These are phyloP conservation scores for Comarum palustre DNA, from an alignment of 306 rosid species.

Conservation along the genomic window DNA sequence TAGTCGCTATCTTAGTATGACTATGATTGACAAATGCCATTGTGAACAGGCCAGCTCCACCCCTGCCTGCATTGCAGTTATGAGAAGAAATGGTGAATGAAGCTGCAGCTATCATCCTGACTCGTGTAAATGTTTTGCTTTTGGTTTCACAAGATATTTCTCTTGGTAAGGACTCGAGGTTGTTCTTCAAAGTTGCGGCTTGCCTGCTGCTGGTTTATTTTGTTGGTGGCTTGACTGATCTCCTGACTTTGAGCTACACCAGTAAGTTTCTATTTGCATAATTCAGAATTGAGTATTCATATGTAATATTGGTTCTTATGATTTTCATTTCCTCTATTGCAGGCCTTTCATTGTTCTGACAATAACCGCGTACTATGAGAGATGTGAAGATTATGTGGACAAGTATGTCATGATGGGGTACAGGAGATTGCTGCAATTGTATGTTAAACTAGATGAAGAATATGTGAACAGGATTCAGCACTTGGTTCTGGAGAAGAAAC, in stretches of 20 bases:
- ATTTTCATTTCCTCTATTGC: constrained; percentile 31
- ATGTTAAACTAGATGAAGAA: constrained; percentile 53
- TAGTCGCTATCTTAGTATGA: not conserved
- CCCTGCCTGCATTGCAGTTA: constrained; percentile 74
- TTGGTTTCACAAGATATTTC: constrained; percentile 72
- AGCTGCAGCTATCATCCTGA: constrained; percentile 51
- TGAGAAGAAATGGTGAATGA: constrained; percentile 79
- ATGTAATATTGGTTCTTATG: constrained; percentile 16
- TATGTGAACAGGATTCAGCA: constrained; percentile 43
- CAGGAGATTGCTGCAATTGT: constrained; percentile 50
- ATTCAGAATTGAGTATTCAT: not conserved
- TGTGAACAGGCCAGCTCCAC: constrained; percentile 84
- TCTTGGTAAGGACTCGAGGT: constrained; percentile 65
- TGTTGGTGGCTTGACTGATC: constrained; percentile 80
- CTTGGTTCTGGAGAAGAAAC: constrained; percentile 69
- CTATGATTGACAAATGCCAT: not conserved
- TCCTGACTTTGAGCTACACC: constrained; percentile 68
- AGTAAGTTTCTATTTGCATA: constrained; percentile 45
- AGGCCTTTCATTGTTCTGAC: constrained; percentile 81
- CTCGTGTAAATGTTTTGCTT: constrained; percentile 52
- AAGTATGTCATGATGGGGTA: constrained; percentile 46
- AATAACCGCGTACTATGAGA: constrained; percentile 76
- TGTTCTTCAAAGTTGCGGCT: constrained; percentile 83
- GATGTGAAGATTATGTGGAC: constrained; percentile 68
- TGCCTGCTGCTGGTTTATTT: constrained; percentile 57